Evolutionary conservation across 2,329 filamentous ascomycete species (phyloP), one percentile per base, ranked within the genome.

Genomic region (Penicillium sp.): DNA sequence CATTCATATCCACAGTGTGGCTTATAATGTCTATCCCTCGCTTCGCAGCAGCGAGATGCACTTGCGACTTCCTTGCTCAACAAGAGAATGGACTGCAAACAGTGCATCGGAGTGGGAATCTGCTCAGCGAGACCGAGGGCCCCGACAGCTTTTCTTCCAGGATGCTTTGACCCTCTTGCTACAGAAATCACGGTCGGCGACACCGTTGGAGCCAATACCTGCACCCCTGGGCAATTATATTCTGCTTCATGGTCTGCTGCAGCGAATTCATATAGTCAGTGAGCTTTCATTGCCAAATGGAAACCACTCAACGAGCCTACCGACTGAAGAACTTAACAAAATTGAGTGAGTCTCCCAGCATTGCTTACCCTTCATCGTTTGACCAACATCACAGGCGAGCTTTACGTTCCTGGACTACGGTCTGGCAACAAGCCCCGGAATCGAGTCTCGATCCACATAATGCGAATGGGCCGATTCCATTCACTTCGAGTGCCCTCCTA

Each of bases 171-270:
- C 63, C 16, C 53, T 69, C 27, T 54, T 70, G 13, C 55, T 70
- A n/a, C 67, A 68, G 43, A 64, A 63, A 33, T 62, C 65, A 18
- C 63, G 60, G 36, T 60, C 56, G 13, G 49, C 58, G 14, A 51
- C 66, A 43, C 54, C 66, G 35, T 51, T 70, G n/a, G 58, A 64
- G 28, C 66, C 66, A 3, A 69, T 69, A 24, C 67, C 67, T 8
- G 57, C 69, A 7, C 82, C 83, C 0, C 69, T 88, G 6, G 87
- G 86, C 0, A 87, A 87, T 60, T 89, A 90, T 57, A 80, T 88
- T 7, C 74, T 90, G 30, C 86, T 90, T 3, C 86, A 89, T 62
- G 86, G 85, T 3, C 67, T 90, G 22, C 79, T 89, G 10, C 87
- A 90, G 61, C 85, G 89, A 55, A 85, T 90, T 14, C 67, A 69